phyloP scores from a whole-genome alignment of 768 basidiomycete genomes.

The Collybia sordida region DNA sequence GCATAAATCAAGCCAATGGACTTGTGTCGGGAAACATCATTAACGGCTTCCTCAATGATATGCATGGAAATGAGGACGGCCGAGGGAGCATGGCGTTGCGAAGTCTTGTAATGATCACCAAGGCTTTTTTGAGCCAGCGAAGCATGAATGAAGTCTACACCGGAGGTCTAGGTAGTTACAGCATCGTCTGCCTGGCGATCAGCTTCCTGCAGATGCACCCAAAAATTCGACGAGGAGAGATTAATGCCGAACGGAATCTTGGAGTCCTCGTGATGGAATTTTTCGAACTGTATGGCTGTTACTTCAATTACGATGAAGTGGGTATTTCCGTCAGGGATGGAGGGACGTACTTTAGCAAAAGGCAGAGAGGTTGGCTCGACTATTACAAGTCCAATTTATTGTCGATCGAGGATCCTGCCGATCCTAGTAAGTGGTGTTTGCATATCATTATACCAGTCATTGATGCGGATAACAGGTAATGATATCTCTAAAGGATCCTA shows the following conservation, averaged over 20 bases:
- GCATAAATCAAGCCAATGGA: constrained; percentile 88
- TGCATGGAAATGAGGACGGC: constrained; percentile 33
- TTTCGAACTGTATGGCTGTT: constrained; percentile 90
- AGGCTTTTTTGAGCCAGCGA: constrained; percentile 86
- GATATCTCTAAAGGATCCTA: constrained; percentile 92
- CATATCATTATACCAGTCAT: constrained; percentile 6
- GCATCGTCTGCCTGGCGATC: constrained; percentile 89
- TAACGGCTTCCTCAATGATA: constrained; percentile 71
- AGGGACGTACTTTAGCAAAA: constrained; percentile 87
- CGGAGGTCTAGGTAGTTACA: constrained; percentile 92
- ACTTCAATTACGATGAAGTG: constrained; percentile 88
- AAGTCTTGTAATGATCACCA: constrained; percentile 83
- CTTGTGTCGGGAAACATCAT: constrained; percentile 77
- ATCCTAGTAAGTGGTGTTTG: constrained; percentile 60
- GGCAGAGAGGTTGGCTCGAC: constrained; percentile 78
- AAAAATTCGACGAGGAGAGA: constrained; percentile 84
- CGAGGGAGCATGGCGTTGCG: constrained; percentile 66
- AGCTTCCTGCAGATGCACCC: constrained; percentile 98
- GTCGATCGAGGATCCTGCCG: constrained; percentile 92
- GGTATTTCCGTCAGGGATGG: constrained; percentile 89
- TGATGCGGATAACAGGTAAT: constrained; percentile 56
- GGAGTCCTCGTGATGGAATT: constrained; percentile 97
- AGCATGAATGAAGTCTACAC: constrained; percentile 98
- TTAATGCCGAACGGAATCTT: constrained; percentile 83
- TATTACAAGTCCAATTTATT: constrained; percentile 56